Evolutionary conservation across 1,284 basidiomycete species (phyloP), one percentile per base, ranked within the genome.

Genomic region (Gymnopus androsaceus): DNA sequence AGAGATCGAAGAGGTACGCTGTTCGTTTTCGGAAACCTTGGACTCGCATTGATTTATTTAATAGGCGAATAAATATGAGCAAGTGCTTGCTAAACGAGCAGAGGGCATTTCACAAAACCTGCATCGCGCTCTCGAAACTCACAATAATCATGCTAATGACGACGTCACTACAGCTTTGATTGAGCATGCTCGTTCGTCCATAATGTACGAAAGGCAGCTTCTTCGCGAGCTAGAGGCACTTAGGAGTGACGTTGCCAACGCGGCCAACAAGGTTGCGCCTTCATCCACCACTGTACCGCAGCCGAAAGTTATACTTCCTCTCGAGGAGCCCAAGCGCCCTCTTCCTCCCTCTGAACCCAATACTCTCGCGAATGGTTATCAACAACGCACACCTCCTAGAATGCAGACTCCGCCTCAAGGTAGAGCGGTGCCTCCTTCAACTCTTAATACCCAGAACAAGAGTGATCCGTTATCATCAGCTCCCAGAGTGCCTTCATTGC

Each of bases 61-160:
- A 6, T 62, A 94, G 91, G 94, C 95, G 2, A 87, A 88, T 64
- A 89, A 89, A 63, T 90, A 94, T 59, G 95, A 98, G 69, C 83
- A 88, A 67, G 79, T 86, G 7, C 83, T 97, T 28, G 84, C 89
- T 2, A 82, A 83, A 53, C 87, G 92, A 17, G 88, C 95, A 1
- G 81, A 91, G 52, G 92, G 92, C 52, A 97, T 98, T 58, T 96
- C 95, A 1, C 85, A 91, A 63, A 95, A 97, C 63, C 78, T 98
- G 9, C 92, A 95, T 65, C 82, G 83, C 38, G 88, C 94, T 1
- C 80, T 98, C 30, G 82, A 88, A 40, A 82, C 82, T 1, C 94
- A 98, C 71, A 92, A 90, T 56, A 82, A 83, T 51, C 82, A 90
- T 61, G 89, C 94, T 17, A 90, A 95, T 55, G 91, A 95, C 57